Percentiles rank a stretch among this genome's conserved stretches.
Evolutionary conservation across 2,329 filamentous ascomycete species (phyloP).

Genomic region (Trichoderma sp.): DNA sequence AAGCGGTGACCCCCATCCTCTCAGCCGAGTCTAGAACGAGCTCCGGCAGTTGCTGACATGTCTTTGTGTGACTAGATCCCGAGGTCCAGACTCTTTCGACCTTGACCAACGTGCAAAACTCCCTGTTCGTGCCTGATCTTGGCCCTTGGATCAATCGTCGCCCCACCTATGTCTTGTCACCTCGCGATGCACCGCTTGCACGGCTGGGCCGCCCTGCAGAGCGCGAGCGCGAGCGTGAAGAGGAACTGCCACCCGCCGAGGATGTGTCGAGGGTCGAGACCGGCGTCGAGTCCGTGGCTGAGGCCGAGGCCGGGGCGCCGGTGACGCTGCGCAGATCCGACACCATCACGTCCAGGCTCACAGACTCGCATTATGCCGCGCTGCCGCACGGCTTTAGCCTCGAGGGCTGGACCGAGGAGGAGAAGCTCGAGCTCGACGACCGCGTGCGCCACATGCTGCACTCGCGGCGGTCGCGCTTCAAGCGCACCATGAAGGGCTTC

Average conservation of each 20-base stretch:
- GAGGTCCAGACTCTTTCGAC: slow-evolving; percentile 81
- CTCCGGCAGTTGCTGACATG: slow-evolving; percentile 12
- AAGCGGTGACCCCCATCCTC: background rate
- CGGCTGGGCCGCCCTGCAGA: background rate
- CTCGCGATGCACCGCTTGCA: slow-evolving; percentile 31
- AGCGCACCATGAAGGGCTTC: slow-evolving; percentile 76
- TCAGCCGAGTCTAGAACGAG: background rate
- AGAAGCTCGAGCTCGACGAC: slow-evolving; percentile 77
- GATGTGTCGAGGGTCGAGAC: slow-evolving; percentile 27
- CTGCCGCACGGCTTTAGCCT: slow-evolving; percentile 71
- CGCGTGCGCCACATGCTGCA: slow-evolving; percentile 86
- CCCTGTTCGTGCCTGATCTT: slow-evolving; percentile 80
- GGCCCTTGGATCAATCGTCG: slow-evolving; percentile 71
- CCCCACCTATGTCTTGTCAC: slow-evolving; percentile 73
- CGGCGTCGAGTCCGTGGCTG: slow-evolving; percentile 2
- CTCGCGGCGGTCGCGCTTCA: slow-evolving; percentile 75
- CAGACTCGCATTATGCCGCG: slow-evolving; percentile 73
- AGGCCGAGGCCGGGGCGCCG: slow-evolving; percentile 24
- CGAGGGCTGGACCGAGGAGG: slow-evolving; percentile 71
- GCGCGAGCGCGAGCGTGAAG: background rate
- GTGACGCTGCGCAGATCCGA: slow-evolving; percentile 39
- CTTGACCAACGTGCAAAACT: slow-evolving; percentile 87
- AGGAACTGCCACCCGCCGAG: background rate
- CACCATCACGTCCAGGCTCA: slow-evolving; percentile 67
- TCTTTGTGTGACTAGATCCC: slow-evolving; percentile 58